phyloP scores from a whole-genome alignment of 495 filamentous ascomycete genomes.

The Talaromyces trachyspermus region DNA sequence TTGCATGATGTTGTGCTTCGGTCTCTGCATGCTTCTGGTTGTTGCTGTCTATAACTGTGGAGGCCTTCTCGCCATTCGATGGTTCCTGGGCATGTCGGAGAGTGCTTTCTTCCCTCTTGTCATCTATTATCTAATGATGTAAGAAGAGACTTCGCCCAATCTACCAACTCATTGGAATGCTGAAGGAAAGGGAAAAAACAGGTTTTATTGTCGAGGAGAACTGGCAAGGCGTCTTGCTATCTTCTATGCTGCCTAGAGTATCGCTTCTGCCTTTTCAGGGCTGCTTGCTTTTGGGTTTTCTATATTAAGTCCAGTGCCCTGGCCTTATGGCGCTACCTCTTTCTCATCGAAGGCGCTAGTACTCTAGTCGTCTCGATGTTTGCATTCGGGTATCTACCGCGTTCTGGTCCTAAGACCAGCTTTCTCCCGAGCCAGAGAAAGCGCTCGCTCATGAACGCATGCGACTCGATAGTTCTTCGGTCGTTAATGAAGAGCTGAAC shows the following conservation, averaged over 20 bases:
- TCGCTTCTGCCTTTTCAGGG: conserved; percentile 56
- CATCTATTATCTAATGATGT: neutral
- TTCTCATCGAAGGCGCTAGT: conserved; percentile 53
- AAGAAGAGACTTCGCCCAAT: neutral
- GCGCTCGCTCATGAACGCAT: conserved; percentile 54
- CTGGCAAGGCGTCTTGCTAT: conserved; percentile 57
- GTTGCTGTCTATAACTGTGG: conserved; percentile 19
- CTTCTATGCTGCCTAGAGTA: conserved; percentile 58
- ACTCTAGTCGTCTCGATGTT: conserved; percentile 51
- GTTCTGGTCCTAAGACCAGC: conserved; percentile 41
- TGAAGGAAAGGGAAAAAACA: conserved; percentile 17
- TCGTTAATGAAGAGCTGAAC: conserved; percentile 54
- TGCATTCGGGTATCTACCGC: conserved; percentile 52
- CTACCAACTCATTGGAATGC: neutral
- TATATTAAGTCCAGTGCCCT: conserved; percentile 47
- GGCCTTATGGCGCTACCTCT: conserved; percentile 55
- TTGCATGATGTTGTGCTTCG: conserved; percentile 40
- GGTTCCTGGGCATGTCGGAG: conserved; percentile 33
- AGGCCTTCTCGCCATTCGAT: conserved; percentile 27
- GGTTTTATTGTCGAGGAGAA: conserved; percentile 57
- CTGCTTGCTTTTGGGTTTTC: conserved; percentile 58
- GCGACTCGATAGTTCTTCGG: conserved; percentile 52
- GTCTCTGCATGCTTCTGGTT: conserved; percentile 7
- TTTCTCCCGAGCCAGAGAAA: conserved; percentile 51
- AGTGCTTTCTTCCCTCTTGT: conserved; percentile 20